Percentiles rank a stretch among this genome's conserved stretches.
phyloP scores from a whole-genome alignment of 2,329 filamentous ascomycete species.

The Fusarium gaditjirri region DNA sequence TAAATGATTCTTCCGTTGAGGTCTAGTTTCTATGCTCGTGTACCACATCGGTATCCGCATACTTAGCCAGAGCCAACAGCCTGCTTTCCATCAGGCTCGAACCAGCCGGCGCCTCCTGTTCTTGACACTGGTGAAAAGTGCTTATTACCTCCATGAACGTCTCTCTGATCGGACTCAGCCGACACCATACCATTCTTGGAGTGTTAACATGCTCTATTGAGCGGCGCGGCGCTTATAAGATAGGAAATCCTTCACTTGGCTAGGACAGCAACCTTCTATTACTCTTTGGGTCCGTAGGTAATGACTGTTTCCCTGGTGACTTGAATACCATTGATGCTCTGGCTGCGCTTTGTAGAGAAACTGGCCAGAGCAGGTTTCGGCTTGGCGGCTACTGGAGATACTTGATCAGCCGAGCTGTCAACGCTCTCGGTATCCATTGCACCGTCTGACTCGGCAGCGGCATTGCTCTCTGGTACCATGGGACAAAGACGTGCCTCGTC shows the following conservation, averaged over 20 bases:
- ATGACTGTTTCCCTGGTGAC: slow-evolving; percentile 43
- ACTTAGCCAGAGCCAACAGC: not conserved
- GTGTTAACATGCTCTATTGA: slow-evolving; percentile 9
- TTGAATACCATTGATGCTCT: slow-evolving; percentile 36
- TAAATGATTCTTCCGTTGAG: not conserved
- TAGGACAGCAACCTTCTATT: not conserved
- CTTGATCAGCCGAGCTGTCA: slow-evolving; percentile 30
- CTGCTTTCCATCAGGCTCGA: not conserved
- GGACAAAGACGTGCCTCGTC: slow-evolving; percentile 42
- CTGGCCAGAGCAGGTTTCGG: slow-evolving; percentile 36
- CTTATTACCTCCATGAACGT: slow-evolving; percentile 2
- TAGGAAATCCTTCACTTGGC: not conserved
- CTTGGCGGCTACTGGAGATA: slow-evolving; percentile 9
- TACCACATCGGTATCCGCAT: not conserved
- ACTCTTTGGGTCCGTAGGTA: slow-evolving; percentile 30
- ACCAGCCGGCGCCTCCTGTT: not conserved
- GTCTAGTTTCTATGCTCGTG: not conserved
- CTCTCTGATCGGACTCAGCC: not conserved
- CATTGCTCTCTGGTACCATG: slow-evolving; percentile 8
- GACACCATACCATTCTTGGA: slow-evolving; percentile 2
- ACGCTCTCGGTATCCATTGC: slow-evolving; percentile 39
- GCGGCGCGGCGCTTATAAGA: slow-evolving; percentile 19
- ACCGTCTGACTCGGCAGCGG: slow-evolving; percentile 15
- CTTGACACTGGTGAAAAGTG: not conserved
- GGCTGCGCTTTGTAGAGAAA: slow-evolving; percentile 29